Percentiles rank a stretch among this genome's conserved stretches.
Conservation (phyloP, 2,329 filamentous ascomycete species). For the Chaetomiaceae sp. region DNA sequence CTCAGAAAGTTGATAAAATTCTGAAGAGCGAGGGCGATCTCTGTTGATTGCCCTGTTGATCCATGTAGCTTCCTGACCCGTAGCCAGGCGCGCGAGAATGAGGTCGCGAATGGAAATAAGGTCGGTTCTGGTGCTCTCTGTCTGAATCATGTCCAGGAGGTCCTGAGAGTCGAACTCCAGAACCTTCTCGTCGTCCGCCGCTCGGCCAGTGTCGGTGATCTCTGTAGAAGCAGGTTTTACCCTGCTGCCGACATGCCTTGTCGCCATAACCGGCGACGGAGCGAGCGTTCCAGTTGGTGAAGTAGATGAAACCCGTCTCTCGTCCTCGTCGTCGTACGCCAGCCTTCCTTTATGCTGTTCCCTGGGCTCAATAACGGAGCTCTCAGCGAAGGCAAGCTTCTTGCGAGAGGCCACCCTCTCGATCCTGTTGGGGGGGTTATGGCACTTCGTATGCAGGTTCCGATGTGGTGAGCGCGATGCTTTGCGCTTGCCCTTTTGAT, state of each 20-base stretch:
- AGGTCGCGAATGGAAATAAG: neutral
- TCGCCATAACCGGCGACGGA: neutral
- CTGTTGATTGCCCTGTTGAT: no score
- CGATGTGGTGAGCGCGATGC: slow-evolving; percentile 1
- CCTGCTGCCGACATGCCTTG: neutral
- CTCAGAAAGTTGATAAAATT: no score
- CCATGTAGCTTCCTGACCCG: no score
- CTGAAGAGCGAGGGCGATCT: no score
- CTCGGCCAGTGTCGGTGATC: neutral
- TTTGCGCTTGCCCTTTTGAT: neutral
- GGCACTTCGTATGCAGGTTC: neutral
- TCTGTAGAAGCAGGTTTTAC: neutral
- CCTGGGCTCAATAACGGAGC: neutral
- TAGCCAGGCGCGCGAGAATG: no score
- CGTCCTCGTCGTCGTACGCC: slow-evolving; percentile 15
- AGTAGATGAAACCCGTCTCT: neutral
- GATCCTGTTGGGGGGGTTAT: neutral
- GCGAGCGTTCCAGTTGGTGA: neutral
- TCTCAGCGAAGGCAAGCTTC: neutral
- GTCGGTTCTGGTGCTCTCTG: slow-evolving; percentile 6
- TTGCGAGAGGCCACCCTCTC: neutral
- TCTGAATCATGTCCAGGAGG: slow-evolving; percentile 7
- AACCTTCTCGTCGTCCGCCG: neutral
- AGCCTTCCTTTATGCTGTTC: slow-evolving; percentile 9
- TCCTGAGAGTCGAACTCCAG: neutral